Base-by-base conservation (phyloP, 1,284 basidiomycete species). In the Ustilago trichophora region DNA sequence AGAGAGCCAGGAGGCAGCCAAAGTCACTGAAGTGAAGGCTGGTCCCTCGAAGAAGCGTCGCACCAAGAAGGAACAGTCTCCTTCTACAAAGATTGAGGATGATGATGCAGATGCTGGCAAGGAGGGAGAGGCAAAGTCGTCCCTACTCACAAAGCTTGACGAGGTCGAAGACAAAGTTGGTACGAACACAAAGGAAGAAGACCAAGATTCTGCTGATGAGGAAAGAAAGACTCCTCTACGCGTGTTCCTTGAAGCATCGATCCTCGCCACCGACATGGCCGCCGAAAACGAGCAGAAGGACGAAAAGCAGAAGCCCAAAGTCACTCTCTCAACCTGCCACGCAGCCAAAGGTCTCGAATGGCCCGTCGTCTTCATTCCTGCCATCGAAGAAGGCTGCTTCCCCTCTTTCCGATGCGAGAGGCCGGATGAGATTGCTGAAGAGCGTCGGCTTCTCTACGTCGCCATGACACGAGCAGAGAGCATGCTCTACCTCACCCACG, bases 281-380 rank as follows among this genome's bases (percentile, higher is more conserved):
- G 46, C 50, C 15, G 54, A 57, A 51, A 85, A 85, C 7, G 82
- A 87, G 21, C 85, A 51, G 16, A 44, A 70, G 36, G 59, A 74
- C 32, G 54, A 56, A n/a, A 60, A 60, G 21, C 69, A 89, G 87
- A 91, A 89, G 31, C 62, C 68, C 12, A 72, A 70, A 85, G 92
- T 96, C 5, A 92, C 90, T 0, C 88, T 95, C 36, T 87, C 90
- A 0, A 95, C 92, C 0, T 91, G 91, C 44, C 93, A 96, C 82
- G 87, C 91, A 10, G 91, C 92, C 0, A 96, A 96, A 82, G 92
- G 92, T 0, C 84, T 95, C 6, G 92, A 96, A 81, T 96, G 92
- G 91, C 91, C 91, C 0, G 90, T 91, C 5, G 90, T 92, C 1
- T 88, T 92, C 66, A 83, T 92, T 77, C 32, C 82, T 64, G 49